Base-by-base conservation (phyloP, 257 asterid genomes). In the Perilla frutescens region DNA sequence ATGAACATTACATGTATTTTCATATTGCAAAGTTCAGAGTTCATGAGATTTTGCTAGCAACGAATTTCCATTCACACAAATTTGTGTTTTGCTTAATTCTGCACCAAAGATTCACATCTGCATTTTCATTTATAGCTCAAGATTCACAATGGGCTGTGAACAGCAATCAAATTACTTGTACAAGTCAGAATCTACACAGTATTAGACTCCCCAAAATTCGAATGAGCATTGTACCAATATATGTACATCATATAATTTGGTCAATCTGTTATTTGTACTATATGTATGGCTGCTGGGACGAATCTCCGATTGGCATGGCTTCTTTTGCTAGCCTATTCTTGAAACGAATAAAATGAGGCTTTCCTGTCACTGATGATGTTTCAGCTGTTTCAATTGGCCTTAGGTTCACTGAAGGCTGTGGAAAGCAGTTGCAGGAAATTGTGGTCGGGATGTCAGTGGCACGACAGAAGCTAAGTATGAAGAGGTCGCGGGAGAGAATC, bases 401-500 rank as follows among this genome's bases (percentile, higher is more conserved):
- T 7, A 51, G 71, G 73, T 68, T 79, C 68, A 66, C 62, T 39
- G 85, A 61, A 77, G 84, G 79, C 76, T 76, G 72, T 72, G 73
- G 79, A 68, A 83, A 69, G 80, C 79, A 36, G 79, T 40, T 49
- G 76, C 61, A 34, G 80, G 86, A 63, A 43, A 81, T 68, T 87
- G 81, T 43, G 80, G 41, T 65, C 65, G 80, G 71, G 88, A 66
- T 29, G 84, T 68, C 44, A 79, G 57, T 11, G 86, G 75, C 70
- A 79, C 68, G 71, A 83, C 78, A 32, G 88, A 40, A 76, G 68
- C 73, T 26, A 86, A 65, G 73, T 68, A 81, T 5, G 76, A 76
- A 62, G 83, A 32, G 13, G 84, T 80, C 57, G 77, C 43, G 64
- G 96, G 77, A 79, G 97, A 86, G 96, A 89, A 89, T 91, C 96